These are phyloP conservation scores for Adansonia madagascariensis DNA, from an alignment of 441 rosid species.

Conservation along the genomic window DNA sequence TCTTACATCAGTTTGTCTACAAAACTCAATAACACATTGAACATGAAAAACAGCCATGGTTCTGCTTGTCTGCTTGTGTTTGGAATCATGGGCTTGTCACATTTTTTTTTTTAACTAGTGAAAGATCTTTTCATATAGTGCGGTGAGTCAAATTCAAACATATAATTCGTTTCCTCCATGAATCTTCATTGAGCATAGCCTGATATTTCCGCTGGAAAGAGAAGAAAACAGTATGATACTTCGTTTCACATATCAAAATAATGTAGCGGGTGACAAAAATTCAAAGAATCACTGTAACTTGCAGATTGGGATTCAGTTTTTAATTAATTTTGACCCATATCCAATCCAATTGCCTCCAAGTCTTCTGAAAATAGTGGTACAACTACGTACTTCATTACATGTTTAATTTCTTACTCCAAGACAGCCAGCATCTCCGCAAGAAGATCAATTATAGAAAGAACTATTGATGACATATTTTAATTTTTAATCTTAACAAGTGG, in stretches of 20 bases:
- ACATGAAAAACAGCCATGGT: background rate
- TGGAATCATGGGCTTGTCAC: constrained; percentile 2
- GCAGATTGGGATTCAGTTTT: background rate
- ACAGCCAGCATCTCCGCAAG: background rate
- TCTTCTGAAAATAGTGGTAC: background rate
- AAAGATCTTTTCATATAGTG: background rate
- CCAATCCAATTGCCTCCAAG: background rate
- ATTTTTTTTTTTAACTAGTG: background rate
- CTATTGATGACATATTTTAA: background rate
- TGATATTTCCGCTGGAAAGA: background rate
- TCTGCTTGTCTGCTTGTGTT: background rate
- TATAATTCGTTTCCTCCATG: background rate
- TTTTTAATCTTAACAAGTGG: too few relatives aligned
- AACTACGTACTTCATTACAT: background rate
- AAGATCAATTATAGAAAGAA: background rate
- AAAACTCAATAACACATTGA: background rate
- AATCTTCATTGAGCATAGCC: background rate
- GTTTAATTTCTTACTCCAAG: constrained; percentile 1
- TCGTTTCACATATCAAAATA: background rate
- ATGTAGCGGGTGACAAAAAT: background rate
- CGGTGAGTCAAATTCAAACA: background rate
- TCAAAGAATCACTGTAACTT: background rate
- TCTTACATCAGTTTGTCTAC: background rate
- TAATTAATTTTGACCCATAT: background rate
- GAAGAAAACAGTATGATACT: background rate